A percentile compares a stretch with the other conserved stretches of the same genome.
phyloP scores from a whole-genome alignment of 2,329 filamentous ascomycete genomes.

The Malbranchea cinnamomea region DNA sequence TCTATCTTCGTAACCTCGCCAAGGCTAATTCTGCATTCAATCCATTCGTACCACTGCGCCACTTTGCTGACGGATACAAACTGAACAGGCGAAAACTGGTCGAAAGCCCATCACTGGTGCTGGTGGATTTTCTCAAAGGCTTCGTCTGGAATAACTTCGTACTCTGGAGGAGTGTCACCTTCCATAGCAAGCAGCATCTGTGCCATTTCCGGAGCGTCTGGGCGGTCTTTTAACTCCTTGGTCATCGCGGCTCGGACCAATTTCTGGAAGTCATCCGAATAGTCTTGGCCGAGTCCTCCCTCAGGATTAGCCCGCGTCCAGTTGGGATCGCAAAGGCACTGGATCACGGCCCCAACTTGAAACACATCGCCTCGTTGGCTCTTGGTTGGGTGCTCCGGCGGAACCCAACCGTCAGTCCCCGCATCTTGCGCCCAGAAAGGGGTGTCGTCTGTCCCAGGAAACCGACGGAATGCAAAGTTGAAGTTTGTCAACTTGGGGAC shows the following conservation, averaged over 20 bases:
- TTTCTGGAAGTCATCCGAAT: constrained; percentile 1
- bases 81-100: no score
- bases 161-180: not conserved
- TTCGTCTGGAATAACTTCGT: constrained; percentile 1
- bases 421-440: not conserved
- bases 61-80: no score
- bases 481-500: constrained; percentile 10
- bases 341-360: constrained; percentile 3
- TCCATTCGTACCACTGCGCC: no score
- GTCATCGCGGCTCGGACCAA: constrained; percentile 1
- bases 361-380: constrained; percentile 5
- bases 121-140: no score
- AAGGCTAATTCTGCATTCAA: no score
- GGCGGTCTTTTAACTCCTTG: constrained; percentile 1
- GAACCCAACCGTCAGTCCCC: constrained; percentile 4
- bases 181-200: constrained; percentile 1
- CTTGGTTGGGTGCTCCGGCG: constrained; percentile 6
- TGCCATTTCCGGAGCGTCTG: constrained; percentile 3
- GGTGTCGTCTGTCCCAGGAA: not conserved
- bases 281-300: constrained; percentile 1
- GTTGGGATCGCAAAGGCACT: constrained; percentile 1
- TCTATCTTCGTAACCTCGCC: no score
- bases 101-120: no score
- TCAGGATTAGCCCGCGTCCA: constrained; percentile 4
- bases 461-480: constrained; percentile 5